These are phyloP conservation scores for Penicillium chermesinum DNA, from an alignment of 495 filamentous ascomycete species.

Conservation along the genomic window DNA sequence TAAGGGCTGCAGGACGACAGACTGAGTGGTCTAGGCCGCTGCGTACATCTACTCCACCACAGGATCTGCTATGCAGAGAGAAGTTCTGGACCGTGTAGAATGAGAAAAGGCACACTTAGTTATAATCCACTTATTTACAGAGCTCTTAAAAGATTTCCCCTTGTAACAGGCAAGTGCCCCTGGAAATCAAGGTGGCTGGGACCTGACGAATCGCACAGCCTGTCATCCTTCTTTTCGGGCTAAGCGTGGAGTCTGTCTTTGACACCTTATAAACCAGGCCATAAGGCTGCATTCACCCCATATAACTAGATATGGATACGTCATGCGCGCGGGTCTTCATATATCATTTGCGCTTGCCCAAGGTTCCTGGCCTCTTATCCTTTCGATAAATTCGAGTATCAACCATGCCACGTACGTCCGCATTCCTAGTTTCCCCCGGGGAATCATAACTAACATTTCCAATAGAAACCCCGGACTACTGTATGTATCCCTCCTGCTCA, in stretches of 20 bases:
- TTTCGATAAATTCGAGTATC: not conserved
- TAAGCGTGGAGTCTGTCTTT: not conserved
- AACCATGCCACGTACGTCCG: not conserved
- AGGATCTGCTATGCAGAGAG: constrained; percentile 15
- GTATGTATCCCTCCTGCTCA: constrained; percentile 8
- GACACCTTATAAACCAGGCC: no score
- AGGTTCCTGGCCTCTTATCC: not conserved
- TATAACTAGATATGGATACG: not conserved
- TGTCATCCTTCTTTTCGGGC: not conserved
- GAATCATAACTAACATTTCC: not conserved
- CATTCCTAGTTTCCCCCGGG: not conserved
- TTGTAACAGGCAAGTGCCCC: not conserved
- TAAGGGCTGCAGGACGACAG: constrained; percentile 30
- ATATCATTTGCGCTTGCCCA: not conserved
- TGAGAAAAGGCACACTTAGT: not conserved
- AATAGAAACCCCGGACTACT: constrained; percentile 20
- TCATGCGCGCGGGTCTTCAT: not conserved
- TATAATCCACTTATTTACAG: not conserved
- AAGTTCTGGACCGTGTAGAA: not conserved
- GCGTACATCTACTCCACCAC: constrained; percentile 27
- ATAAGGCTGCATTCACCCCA: not conserved
- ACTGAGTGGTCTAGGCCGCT: constrained; percentile 26
- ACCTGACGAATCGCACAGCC: constrained; percentile 1
- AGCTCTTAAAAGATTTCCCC: not conserved
- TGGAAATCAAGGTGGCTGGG: constrained; percentile 10